Conservation (phyloP, 1,284 basidiomycete genomes). For the Cystobasidiaceae sp. region DNA sequence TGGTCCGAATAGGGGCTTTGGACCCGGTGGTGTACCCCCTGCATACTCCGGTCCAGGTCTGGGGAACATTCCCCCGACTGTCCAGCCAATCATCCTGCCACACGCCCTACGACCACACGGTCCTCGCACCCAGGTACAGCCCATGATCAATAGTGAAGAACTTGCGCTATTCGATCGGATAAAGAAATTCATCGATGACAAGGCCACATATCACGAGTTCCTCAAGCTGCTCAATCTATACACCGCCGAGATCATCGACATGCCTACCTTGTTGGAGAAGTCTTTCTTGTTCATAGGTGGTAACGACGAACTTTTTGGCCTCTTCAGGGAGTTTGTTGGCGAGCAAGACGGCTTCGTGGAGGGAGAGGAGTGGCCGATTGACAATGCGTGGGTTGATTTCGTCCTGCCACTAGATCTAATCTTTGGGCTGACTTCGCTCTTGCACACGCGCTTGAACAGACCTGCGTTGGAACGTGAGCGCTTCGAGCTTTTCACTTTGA, state of each 20-base stretch:
- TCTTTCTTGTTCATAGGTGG: slow-evolving; percentile 71
- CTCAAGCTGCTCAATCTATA: slow-evolving; percentile 92
- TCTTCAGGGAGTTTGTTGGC: slow-evolving; percentile 82
- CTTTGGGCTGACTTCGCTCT: background rate
- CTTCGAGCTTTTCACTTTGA: slow-evolving; percentile 49
- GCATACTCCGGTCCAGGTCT: background rate
- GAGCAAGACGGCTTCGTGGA: slow-evolving; percentile 58
- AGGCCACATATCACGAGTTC: slow-evolving; percentile 91
- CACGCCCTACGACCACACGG: slow-evolving; percentile 31
- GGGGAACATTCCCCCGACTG: slow-evolving; percentile 10
- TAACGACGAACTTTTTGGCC: slow-evolving; percentile 69
- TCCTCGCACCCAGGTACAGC: slow-evolving; percentile 42
- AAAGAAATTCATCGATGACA: slow-evolving; percentile 74
- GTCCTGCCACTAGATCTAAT: background rate
- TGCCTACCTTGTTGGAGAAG: slow-evolving; percentile 72
- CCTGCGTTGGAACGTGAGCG: slow-evolving; percentile 59
- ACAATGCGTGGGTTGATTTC: slow-evolving; percentile 50
- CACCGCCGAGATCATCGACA: slow-evolving; percentile 87
- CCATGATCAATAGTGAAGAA: slow-evolving; percentile 68
- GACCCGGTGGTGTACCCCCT: background rate
- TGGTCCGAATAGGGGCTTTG: slow-evolving; percentile 18
- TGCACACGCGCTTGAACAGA: background rate
- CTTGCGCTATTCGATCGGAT: slow-evolving; percentile 90
- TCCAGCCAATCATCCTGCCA: slow-evolving; percentile 24
- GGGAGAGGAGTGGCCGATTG: slow-evolving; percentile 50